phyloP scores from a whole-genome alignment of 495 filamentous ascomycete genomes.

The Bombardia bombarda region DNA sequence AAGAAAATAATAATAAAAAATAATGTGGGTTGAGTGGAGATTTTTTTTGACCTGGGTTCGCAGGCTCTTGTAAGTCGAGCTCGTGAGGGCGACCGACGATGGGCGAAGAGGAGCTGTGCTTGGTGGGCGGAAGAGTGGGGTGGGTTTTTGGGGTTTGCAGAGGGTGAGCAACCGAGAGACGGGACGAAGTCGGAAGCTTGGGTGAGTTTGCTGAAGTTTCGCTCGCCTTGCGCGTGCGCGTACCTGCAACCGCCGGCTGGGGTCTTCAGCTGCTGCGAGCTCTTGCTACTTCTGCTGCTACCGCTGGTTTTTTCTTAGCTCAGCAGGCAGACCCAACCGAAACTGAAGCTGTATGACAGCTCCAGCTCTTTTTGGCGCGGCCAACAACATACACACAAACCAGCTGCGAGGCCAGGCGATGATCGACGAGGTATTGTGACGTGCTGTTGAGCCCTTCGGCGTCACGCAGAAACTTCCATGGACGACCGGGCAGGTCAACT shows the following conservation, averaged over 20 bases:
- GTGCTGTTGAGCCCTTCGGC: too few relatives aligned
- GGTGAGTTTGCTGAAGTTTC: neutral
- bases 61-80: slow-evolving; percentile 15
- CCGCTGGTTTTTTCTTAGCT: slow-evolving; percentile 11
- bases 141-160: slow-evolving; percentile 3
- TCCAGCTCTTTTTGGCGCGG: too few relatives aligned
- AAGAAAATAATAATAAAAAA: slow-evolving; percentile 19
- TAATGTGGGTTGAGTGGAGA: slow-evolving; percentile 32
- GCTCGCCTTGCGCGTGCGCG: neutral
- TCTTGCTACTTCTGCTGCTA: neutral
- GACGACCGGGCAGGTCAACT: too few relatives aligned
- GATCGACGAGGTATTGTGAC: too few relatives aligned
- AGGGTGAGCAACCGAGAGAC: slow-evolving; percentile 3
- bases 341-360: slow-evolving; percentile 13
- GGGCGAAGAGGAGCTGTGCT: neutral
- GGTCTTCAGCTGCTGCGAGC: neutral
- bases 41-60: slow-evolving; percentile 4
- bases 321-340: slow-evolving; percentile 15
- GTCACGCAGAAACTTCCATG: too few relatives aligned
- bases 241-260: too few relatives aligned
- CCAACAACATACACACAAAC: too few relatives aligned
- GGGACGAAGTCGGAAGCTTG: slow-evolving; percentile 14
- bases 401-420: too few relatives aligned
- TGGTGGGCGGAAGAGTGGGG: slow-evolving; percentile 14
- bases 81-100: slow-evolving; percentile 1